Evolutionary conservation across 371 early-diverging fungal species (phyloP), one percentile per base, ranked within the genome.

Genomic region (Zopfochytrium polystomum): DNA sequence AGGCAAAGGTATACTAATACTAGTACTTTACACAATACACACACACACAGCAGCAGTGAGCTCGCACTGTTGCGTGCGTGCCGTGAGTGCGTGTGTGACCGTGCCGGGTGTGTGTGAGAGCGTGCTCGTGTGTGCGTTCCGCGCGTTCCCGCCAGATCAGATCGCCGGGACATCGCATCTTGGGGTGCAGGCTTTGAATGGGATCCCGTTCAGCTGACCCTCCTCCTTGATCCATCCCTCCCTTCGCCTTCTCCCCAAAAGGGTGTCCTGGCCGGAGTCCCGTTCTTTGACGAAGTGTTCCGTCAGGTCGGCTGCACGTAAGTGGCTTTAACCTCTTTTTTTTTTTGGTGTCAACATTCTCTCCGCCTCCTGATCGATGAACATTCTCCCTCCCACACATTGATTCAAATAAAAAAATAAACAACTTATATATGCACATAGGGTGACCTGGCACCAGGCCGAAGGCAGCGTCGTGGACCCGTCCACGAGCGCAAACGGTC

Each of bases 211-310:
- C 11, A 42, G n/a, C 42, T 32, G 20, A 33, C 30, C 44, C 48
- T 9, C 58, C 33, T 18, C 47, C n/a, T n/a, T n/a, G n/a, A 6
- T 15, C 26, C 45, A 3, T 54, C 2, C 45, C 31, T 26, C 33
- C 27, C 49, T 4, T 20, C 4, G 25, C 58, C 6, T 46, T 18
- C 50, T 27, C 33, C 3, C n/a, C 45, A 30, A 2, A 35, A 78
- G 76, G 96, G 95, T 49, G 89, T 95, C 3, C 74, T 98, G 9
- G 95, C 96, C 5, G 98, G 98, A 52, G 84, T 87, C 1, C 98
- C 96, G 15, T 95, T 98, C 67, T 92, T 95, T 68, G 83, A 93
- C 60, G 92, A 95, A 75, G 89, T 98, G 23, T 98, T 98, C 75
- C 76, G 75, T 23, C 92, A 93, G 67, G 73, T 92, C 22, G 89